Conservation (phyloP, 2,329 filamentous ascomycete species). For the Beauveria scarabaeidicola region DNA sequence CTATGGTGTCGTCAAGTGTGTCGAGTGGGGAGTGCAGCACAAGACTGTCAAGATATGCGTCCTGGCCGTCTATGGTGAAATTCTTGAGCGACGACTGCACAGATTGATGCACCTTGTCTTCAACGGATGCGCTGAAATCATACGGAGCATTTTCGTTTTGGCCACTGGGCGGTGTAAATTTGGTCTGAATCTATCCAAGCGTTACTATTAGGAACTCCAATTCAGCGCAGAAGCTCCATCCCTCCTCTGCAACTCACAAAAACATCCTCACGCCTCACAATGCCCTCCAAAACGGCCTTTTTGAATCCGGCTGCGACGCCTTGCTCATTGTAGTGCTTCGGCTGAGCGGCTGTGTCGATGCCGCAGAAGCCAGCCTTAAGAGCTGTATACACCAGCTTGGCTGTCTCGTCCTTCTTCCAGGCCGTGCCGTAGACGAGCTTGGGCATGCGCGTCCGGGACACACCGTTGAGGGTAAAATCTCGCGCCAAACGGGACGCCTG, state of each 20-base stretch:
- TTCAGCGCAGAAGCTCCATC: neutral
- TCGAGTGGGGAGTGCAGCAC: conserved; percentile 58
- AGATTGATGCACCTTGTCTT: conserved; percentile 58
- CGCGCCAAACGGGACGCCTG: conserved; percentile 24
- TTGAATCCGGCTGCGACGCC: conserved; percentile 60
- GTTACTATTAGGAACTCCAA: neutral
- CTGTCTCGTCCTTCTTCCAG: conserved; percentile 70
- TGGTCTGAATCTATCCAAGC: conserved; percentile 61
- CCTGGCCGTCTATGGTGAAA: conserved; percentile 37
- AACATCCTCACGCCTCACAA: conserved; percentile 48
- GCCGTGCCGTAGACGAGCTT: conserved; percentile 69
- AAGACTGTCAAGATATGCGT: conserved; percentile 59
- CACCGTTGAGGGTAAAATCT: conserved; percentile 24
- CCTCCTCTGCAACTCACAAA: conserved; percentile 41
- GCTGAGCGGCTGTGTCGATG: conserved; percentile 72
- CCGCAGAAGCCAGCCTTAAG: conserved; percentile 61
- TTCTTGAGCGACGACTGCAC: conserved; percentile 58
- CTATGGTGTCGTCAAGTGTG: conserved; percentile 39
- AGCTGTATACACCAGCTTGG: conserved; percentile 59
- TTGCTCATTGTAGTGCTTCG: conserved; percentile 67
- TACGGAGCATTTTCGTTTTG: conserved; percentile 59
- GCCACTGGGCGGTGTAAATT: conserved; percentile 59
- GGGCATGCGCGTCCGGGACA: conserved; percentile 32
- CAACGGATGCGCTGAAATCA: conserved; percentile 46
- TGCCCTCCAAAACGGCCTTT: conserved; percentile 48